A percentile compares a stretch with the other conserved stretches of the same genome.
Conservation (phyloP, 305 asterid species). For the Rubia peregrina region DNA sequence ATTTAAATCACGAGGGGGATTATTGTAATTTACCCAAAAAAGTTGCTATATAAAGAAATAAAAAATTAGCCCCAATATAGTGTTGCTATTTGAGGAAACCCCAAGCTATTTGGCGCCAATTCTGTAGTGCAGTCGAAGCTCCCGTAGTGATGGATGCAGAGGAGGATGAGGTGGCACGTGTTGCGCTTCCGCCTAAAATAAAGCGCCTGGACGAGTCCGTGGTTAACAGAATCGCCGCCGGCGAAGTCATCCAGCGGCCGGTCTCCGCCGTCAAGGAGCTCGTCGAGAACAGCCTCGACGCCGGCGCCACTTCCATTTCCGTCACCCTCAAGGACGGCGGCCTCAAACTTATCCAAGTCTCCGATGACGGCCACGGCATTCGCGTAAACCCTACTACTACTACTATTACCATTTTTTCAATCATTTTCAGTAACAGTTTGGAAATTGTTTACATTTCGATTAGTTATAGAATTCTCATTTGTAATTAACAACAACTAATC, state of each 20-base stretch:
- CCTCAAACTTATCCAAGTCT: slow-evolving; percentile 90
- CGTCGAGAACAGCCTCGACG: slow-evolving; percentile 88
- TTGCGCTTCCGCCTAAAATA: slow-evolving; percentile 48
- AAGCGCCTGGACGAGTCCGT: slow-evolving; percentile 78
- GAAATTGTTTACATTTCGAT: neutral
- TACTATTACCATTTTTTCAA: neutral
- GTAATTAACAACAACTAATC: neutral
- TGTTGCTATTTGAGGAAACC: neutral
- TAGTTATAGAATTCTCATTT: neutral
- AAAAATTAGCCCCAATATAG: neutral
- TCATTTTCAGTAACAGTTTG: neutral
- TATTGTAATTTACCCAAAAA: neutral
- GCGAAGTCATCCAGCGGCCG: slow-evolving; percentile 94
- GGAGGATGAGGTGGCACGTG: slow-evolving; percentile 28
- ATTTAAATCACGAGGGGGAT: neutral
- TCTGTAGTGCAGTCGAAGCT: slow-evolving; percentile 8
- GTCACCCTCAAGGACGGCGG: slow-evolving; percentile 86
- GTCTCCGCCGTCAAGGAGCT: slow-evolving; percentile 98
- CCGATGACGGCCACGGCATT: slow-evolving; percentile 96
- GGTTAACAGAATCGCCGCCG: slow-evolving; percentile 93
- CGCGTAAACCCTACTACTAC: slow-evolving; percentile 36
- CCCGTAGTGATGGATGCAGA: slow-evolving; percentile 26
- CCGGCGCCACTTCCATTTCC: slow-evolving; percentile 62
- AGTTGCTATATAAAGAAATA: neutral
- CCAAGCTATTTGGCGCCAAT: slow-evolving; percentile 14